A percentile compares a stretch with the other conserved stretches of the same genome.
Conservation (phyloP, 169 alveolate species). For the Babesia ovis region DNA sequence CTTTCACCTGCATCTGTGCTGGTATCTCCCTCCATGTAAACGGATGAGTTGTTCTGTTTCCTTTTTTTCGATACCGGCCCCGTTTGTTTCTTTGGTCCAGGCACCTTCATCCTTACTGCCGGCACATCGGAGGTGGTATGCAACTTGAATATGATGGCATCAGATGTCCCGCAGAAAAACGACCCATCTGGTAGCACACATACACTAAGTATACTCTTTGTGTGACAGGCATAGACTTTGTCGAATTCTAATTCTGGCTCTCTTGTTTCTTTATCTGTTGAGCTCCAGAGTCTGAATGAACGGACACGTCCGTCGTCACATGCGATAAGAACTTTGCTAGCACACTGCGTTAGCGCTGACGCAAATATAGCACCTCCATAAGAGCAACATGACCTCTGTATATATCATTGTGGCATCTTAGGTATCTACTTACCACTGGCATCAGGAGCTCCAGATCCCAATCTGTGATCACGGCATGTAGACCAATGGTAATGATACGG, state of each 20-base stretch:
- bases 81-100: conserved; percentile 18
- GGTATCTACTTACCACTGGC: conserved; percentile 29
- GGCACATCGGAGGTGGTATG: conserved; percentile 1
- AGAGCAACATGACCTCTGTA: conserved; percentile 50
- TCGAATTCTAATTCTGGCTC: conserved; percentile 45
- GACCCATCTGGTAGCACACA: conserved; percentile 50
- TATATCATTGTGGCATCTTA: not conserved
- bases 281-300: conserved; percentile 49
- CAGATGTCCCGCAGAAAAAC: conserved; percentile 66
- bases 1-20: not conserved
- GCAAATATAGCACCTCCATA: conserved; percentile 72
- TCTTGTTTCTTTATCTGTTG: not conserved
- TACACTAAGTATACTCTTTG: conserved; percentile 56
- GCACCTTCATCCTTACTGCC: conserved; percentile 24
- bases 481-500: conserved; percentile 57
- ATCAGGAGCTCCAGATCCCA: conserved; percentile 61
- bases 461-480: conserved; percentile 61
- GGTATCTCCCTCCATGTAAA: not conserved
- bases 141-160: conserved; percentile 42
- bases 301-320: conserved; percentile 67
- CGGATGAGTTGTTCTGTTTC: not conserved
- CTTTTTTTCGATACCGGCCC: conserved; percentile 14
- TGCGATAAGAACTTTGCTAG: conserved; percentile 37
- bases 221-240: conserved; percentile 52
- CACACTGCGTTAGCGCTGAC: conserved; percentile 35